Conservation (phyloP, 1,139 yeast species). For the Ashbya aceris region DNA sequence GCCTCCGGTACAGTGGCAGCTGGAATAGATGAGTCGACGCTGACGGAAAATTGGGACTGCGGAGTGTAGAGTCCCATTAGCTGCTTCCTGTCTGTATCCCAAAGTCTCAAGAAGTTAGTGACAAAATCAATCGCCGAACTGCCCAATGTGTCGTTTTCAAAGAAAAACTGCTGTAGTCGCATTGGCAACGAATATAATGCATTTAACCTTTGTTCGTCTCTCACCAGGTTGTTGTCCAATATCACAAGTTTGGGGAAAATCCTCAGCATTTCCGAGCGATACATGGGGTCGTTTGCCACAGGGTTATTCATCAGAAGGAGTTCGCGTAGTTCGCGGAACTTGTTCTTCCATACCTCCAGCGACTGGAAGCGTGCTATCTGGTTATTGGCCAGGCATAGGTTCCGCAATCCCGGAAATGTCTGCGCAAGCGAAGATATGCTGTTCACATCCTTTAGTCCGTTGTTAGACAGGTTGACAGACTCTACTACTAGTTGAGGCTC, state of each 20-base stretch:
- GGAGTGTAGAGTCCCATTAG: slow-evolving; percentile 66
- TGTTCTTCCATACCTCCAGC: slow-evolving; percentile 71
- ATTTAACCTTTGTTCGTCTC: slow-evolving; percentile 59
- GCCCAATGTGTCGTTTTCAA: slow-evolving; percentile 70
- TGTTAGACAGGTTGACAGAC: slow-evolving; percentile 68
- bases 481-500: slow-evolving; percentile 42
- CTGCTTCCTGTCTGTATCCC: slow-evolving; percentile 74
- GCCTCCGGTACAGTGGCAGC: slow-evolving; percentile 36
- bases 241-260: slow-evolving; percentile 71
- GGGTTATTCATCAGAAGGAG: slow-evolving; percentile 73
- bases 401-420: slow-evolving; percentile 65
- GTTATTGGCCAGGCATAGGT: slow-evolving; percentile 74
- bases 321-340: slow-evolving; percentile 65
- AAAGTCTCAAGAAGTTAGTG: slow-evolving; percentile 60
- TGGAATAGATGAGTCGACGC: slow-evolving; percentile 41
- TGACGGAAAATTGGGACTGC: slow-evolving; percentile 77
- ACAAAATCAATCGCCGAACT: slow-evolving; percentile 66
- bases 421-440: slow-evolving; percentile 60
- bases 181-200: slow-evolving; percentile 45
- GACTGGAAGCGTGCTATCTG: slow-evolving; percentile 47
- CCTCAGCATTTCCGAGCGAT: slow-evolving; percentile 56
- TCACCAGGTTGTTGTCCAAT: slow-evolving; percentile 66
- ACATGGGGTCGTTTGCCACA: slow-evolving; percentile 40
- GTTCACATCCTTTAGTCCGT: slow-evolving; percentile 54
- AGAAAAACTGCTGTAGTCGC: slow-evolving; percentile 50